phyloP scores from a whole-genome alignment of 192 early-diverging fungal genomes.

The Coemansia javaensis region DNA sequence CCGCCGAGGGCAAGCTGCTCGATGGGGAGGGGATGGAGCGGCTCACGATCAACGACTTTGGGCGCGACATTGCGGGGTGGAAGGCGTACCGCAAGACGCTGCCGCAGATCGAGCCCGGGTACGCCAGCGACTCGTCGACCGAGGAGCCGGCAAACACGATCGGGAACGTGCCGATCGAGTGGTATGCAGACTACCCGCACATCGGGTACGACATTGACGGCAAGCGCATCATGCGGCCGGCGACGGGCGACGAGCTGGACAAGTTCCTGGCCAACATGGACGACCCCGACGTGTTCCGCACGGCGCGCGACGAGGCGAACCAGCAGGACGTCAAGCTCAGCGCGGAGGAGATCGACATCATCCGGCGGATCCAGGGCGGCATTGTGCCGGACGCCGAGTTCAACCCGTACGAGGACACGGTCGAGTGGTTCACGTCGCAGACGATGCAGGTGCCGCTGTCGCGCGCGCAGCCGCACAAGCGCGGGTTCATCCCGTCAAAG shows the following conservation, averaged over 20 bases:
- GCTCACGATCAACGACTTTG: conserved; percentile 47
- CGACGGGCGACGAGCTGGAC: conserved; percentile 88
- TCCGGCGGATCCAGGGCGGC: conserved; percentile 80
- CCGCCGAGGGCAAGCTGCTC: conserved; percentile 38
- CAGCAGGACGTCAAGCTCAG: conserved; percentile 80
- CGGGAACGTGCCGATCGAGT: conserved; percentile 94
- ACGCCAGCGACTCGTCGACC: conserved; percentile 87
- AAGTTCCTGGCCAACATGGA: conserved; percentile 89
- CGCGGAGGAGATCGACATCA: conserved; percentile 89
- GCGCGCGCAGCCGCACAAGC: conserved; percentile 92
- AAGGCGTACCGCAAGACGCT: conserved; percentile 53
- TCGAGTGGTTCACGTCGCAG: conserved; percentile 93
- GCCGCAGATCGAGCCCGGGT: conserved; percentile 89
- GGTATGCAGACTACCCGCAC: conserved; percentile 96
- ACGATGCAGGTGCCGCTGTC: conserved; percentile 74
- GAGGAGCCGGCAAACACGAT: conserved; percentile 89
- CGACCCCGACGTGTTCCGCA: conserved; percentile 85
- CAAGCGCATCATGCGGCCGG: conserved; percentile 85
- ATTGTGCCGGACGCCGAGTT: conserved; percentile 77
- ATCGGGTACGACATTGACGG: conserved; percentile 95
- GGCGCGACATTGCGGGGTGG: conserved; percentile 28
- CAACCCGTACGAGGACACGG: conserved; percentile 88
- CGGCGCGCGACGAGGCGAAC: conserved; percentile 76
- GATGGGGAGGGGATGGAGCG: conserved; percentile 42
- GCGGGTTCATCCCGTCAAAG: conserved; percentile 92